These are phyloP conservation scores for Phytophthora uliginosa DNA, from an alignment of 352 stramenopile genomes.

Conservation along the genomic window DNA sequence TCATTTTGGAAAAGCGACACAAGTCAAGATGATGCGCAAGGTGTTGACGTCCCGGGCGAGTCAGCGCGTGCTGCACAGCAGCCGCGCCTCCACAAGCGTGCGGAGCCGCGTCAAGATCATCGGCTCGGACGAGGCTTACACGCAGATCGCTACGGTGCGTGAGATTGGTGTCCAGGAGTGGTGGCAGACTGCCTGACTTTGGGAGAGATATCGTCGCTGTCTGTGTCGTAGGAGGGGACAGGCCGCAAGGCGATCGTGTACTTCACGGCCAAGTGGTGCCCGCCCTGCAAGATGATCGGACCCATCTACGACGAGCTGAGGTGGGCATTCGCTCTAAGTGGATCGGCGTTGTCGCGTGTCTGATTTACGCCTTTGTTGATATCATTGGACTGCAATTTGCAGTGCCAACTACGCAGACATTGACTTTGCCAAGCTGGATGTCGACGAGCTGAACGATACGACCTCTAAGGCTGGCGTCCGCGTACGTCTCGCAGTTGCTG, in stretches of 20 bases:
- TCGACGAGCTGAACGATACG: conserved; percentile 86
- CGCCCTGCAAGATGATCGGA: conserved; percentile 93
- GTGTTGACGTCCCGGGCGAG: conserved; percentile 37
- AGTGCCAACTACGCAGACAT: conserved; percentile 74
- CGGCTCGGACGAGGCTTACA: conserved; percentile 80
- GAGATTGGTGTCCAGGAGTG: background rate
- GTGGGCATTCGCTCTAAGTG: conserved; percentile 34
- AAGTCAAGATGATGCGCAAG: conserved; percentile 51
- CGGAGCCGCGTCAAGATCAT: conserved; percentile 81
- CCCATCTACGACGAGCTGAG: conserved; percentile 90
- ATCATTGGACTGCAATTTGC: background rate
- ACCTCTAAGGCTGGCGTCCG: conserved; percentile 83
- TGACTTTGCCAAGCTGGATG: conserved; percentile 89
- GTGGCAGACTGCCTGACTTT: background rate
- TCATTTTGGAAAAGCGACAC: background rate
- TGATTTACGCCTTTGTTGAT: conserved; percentile 5
- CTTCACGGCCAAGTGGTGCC: conserved; percentile 92
- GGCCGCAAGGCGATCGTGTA: conserved; percentile 87
- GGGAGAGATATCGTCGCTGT: background rate
- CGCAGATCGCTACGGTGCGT: conserved; percentile 70
- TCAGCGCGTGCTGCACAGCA: conserved; percentile 32
- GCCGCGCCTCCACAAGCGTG: conserved; percentile 43
- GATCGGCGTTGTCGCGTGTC: background rate
- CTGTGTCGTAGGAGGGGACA: conserved; percentile 53
- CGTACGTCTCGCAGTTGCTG: conserved; percentile 47